Base-by-base conservation (phyloP, 1,139 yeast species). In the Yamadazyma sp. region DNA sequence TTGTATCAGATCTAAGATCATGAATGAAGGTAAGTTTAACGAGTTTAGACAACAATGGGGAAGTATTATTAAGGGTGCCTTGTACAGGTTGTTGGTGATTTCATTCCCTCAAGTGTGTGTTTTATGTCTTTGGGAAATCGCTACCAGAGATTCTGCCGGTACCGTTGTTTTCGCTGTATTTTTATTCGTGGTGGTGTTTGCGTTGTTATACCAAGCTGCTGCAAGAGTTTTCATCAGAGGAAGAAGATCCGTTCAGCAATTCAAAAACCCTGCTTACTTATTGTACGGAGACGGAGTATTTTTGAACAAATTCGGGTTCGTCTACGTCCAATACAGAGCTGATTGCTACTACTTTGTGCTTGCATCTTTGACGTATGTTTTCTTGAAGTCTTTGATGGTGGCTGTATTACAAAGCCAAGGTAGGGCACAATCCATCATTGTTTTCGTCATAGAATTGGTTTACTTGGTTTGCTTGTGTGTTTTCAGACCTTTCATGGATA, bases 401-500 rank as follows among this genome's bases (percentile, higher is more conserved):
- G 98, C 96, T 0, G 83, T 88, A 14, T 75, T 89, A 46, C 98
- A 92, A 64, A 54, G 64, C 9, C 73, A 80, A 29, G 98, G 98
- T 45, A 84, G 81, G 54, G 83, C 76, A 8, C 96, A 87, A 59
- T 85, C 96, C 1, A 75, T 87, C 45, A 73, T 87, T 38, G 75
- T 91, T 8, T 86, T 91, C 55, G 78, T 72, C 12, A 71, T 87
- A 47, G 98, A 92, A 61, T 67, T 91, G 46, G 51, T 75, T 16
- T 88, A 83, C 62, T 77, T 86, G 49, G 74, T 75, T 24, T 69
- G 70, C 1, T 55, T 89, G 26, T 82, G 91, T 55, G 75, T 79
- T 73, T 68, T 76, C 46, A 80, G 92, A 61, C 98, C 98, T 4
- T 92, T 79, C 60, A 82, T 94, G 92, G 98, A 92, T 67, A 89